A percentile compares a stretch with the other conserved stretches of the same genome.
These are phyloP conservation scores for Alternaria sp. DNA, from an alignment of 2,329 filamentous ascomycete species.

Conservation along the genomic window DNA sequence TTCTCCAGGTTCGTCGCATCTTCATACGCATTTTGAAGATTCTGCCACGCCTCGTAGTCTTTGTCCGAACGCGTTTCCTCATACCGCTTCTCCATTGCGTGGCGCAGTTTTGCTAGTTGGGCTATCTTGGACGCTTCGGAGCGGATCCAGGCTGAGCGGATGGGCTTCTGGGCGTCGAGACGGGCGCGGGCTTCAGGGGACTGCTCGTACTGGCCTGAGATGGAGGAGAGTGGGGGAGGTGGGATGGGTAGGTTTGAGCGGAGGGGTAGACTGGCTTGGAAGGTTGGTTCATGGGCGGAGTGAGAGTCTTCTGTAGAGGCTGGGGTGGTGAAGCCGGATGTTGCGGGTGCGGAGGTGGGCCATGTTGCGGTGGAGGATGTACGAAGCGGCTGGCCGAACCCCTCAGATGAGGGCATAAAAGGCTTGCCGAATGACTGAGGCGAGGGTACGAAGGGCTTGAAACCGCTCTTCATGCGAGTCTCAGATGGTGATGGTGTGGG, in stretches of 20 bases:
- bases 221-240: slow-evolving; percentile 2
- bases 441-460: neutral
- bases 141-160: slow-evolving; percentile 25
- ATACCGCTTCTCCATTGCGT: slow-evolving; percentile 2
- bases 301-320: neutral
- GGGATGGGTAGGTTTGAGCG: slow-evolving; percentile 3
- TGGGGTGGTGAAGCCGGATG: neutral
- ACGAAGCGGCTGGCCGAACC: too few relatives aligned
- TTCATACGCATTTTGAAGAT: neutral
- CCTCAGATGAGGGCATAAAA: neutral
- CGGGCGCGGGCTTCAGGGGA: neutral
- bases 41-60: slow-evolving; percentile 10
- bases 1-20: slow-evolving; percentile 20
- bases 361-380: neutral
- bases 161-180: slow-evolving; percentile 8
- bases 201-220: neutral
- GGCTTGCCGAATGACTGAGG: neutral
- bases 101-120: neutral
- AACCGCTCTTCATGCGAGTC: neutral
- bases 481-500: neutral
- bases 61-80: neutral
- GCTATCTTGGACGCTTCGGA: slow-evolving; percentile 11
- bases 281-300: neutral
- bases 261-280: neutral
- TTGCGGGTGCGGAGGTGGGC: neutral